A percentile compares a stretch with the other conserved stretches of the same genome.
phyloP scores from a whole-genome alignment of 2,329 filamentous ascomycete species.

The Botryosphaeria agaves region DNA sequence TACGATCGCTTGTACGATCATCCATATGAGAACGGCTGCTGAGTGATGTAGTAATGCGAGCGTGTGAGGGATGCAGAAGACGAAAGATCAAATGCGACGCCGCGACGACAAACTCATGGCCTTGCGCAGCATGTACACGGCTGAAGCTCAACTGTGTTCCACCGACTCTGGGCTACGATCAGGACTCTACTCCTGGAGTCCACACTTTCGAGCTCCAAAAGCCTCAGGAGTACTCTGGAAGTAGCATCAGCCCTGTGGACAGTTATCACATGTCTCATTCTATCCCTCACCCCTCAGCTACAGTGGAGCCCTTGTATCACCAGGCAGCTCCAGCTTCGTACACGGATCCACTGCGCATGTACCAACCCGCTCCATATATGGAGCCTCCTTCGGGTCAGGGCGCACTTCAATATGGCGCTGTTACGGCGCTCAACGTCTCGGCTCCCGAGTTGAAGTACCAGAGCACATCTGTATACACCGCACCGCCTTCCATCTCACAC shows the following conservation, averaged over 20 bases:
- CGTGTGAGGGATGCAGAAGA: conserved; percentile 85
- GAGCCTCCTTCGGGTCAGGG: conserved; percentile 15
- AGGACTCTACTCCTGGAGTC: conserved; percentile 17
- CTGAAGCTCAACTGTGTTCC: conserved; percentile 88
- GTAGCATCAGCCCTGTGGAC: neutral
- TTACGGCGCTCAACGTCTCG: conserved; percentile 15
- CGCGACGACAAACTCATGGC: conserved; percentile 93
- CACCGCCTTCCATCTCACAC: conserved; percentile 9
- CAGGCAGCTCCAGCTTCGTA: too few species aligned
- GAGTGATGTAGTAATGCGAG: conserved; percentile 86
- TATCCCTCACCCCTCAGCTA: neutral
- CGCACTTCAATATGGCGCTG: conserved; percentile 17
- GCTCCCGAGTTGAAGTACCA: conserved; percentile 17
- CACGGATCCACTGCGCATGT: too few species aligned
- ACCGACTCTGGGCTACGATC: conserved; percentile 64
- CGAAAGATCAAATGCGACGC: conserved; percentile 98
- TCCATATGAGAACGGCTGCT: too few species aligned
- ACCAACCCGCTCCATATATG: conserved; percentile 1
- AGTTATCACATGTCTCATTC: neutral
- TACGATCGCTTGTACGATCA: too few species aligned
- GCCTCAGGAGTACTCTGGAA: neutral
- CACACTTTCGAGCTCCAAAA: neutral
- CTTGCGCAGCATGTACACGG: conserved; percentile 82
- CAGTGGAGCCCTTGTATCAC: neutral
- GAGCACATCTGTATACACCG: conserved; percentile 16